Evolutionary conservation across 768 basidiomycete species (phyloP).

Genomic region (Podaxis sp.): DNA sequence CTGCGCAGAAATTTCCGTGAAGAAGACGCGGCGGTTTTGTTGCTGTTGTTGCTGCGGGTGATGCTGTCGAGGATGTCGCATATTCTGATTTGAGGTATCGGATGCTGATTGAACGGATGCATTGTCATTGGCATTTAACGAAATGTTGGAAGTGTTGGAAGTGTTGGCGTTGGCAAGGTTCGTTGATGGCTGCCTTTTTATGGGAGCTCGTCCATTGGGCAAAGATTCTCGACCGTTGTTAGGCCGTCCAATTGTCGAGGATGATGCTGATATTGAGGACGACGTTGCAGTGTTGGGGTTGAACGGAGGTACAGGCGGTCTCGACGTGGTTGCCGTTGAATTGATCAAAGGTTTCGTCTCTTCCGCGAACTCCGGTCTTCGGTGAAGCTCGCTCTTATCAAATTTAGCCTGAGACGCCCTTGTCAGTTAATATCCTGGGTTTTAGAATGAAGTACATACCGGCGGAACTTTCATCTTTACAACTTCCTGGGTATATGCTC

Average conservation of each 20-base stretch:
- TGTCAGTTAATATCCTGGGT: constrained; percentile 1
- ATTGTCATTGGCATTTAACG: constrained; percentile 12
- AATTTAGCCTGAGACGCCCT: constrained; percentile 54
- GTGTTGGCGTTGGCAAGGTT: constrained; percentile 29
- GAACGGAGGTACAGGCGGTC: constrained; percentile 5
- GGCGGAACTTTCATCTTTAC: constrained; percentile 83
- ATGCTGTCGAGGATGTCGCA: constrained; percentile 11
- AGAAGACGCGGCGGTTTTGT: constrained; percentile 16
- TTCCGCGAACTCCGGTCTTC: constrained; percentile 68
- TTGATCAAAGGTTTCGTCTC: constrained; percentile 28
- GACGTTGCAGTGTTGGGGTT: not conserved
- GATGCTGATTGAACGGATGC: constrained; percentile 10
- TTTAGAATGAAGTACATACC: constrained; percentile 46
- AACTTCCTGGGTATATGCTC: constrained; percentile 80
- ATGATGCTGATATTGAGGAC: constrained; percentile 8
- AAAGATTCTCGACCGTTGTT: not conserved
- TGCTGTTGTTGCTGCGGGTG: not conserved
- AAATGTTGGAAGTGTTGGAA: constrained; percentile 17
- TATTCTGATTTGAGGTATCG: not conserved
- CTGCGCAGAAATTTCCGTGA: constrained; percentile 13
- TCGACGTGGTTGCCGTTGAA: constrained; percentile 7
- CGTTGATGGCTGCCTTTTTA: constrained; percentile 19
- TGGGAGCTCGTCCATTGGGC: not conserved
- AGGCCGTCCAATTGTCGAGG: not conserved
- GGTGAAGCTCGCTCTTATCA: constrained; percentile 64